Conservation (phyloP, 768 basidiomycete species). For the Hebeloma cylindrosporum region DNA sequence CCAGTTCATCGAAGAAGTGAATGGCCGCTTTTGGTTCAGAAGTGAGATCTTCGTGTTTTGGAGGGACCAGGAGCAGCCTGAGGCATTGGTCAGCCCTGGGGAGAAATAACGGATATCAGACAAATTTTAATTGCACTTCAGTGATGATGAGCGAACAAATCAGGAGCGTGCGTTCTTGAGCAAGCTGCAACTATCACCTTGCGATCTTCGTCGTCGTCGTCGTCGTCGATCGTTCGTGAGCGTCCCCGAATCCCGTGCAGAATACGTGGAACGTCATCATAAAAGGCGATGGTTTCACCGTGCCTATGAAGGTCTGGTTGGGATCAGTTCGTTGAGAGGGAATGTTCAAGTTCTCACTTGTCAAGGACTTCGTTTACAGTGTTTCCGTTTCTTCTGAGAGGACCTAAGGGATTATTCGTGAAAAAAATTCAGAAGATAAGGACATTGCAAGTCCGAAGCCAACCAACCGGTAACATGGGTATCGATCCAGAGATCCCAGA, state of each 20-base stretch:
- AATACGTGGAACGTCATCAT: conserved; percentile 73
- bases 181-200: conserved; percentile 61
- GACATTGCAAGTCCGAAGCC: background rate
- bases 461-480: conserved; percentile 61
- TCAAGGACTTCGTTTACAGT: conserved; percentile 52
- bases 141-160: conserved; percentile 50
- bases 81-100: conserved; percentile 75
- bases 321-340: background rate
- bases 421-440: background rate
- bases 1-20: conserved; percentile 65
- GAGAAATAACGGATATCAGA: background rate
- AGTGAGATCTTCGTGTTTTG: conserved; percentile 30
- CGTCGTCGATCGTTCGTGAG: conserved; percentile 29
- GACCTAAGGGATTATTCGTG: conserved; percentile 34
- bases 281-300: conserved; percentile 63
- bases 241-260: conserved; percentile 51
- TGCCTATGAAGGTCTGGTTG: conserved; percentile 37
- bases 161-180: conserved; percentile 68
- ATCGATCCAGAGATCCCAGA: conserved; percentile 90
- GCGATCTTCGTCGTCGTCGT: conserved; percentile 21
- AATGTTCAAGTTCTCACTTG: conserved; percentile 30
- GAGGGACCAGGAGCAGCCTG: conserved; percentile 55
- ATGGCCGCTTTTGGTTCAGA: conserved; percentile 45
- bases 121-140: background rate
- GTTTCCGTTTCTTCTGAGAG: conserved; percentile 49